Base-by-base conservation (phyloP, 1,139 yeast species). In the Komagataea norvegica region DNA sequence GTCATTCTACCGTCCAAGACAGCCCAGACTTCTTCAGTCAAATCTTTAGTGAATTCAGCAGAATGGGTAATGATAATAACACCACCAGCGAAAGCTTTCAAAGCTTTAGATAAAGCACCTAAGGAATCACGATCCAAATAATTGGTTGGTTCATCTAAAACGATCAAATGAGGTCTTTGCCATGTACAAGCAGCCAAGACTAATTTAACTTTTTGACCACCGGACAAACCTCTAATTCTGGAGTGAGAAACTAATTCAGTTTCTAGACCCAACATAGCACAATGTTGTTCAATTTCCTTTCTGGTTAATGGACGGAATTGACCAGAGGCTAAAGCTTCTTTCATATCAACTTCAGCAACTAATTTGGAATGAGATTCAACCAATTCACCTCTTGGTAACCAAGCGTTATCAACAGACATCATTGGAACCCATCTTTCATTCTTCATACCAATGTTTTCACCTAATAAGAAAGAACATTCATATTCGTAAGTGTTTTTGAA, bases 301-400 rank as follows among this genome's bases (percentile, higher is more conserved):
- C 97, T 88, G 72, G 97, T 89, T 70, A 91, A 85, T 52, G 98
- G 95, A 77, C 98, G 88, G 94, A 91, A 91, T 80, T 91, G 97
- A 79, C 98, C 98, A 60, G 97, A 89, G 65, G 97, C 97, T 68
- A 91, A 81, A 70, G 98, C 98, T 78, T 91, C 98, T 85, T 91
- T 91, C 97, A 91, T 89, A 72, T 91, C 98, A 67, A 91, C 97
- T 78, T 91, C 98, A 70, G 97, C 96, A 71, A 91, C 96, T 81
- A 89, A 68, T 88, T 91, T 91, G 68, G 96, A 74, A 79, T 91
- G 98, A 52, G 97, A 81, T 76, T 91, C 97, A 72, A 89, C 76
- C 66, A 91, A 81, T 77, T 91, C 98, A 77, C 95, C 94, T 84
- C 98, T 91, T 76, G 98, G 98, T 67, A 91, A 80, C 98, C 98